Percentiles rank a stretch among this genome's conserved stretches.
Evolutionary conservation across 805 yeast genomes (phyloP).

Genomic region (Metschnikowia picachoensis): DNA sequence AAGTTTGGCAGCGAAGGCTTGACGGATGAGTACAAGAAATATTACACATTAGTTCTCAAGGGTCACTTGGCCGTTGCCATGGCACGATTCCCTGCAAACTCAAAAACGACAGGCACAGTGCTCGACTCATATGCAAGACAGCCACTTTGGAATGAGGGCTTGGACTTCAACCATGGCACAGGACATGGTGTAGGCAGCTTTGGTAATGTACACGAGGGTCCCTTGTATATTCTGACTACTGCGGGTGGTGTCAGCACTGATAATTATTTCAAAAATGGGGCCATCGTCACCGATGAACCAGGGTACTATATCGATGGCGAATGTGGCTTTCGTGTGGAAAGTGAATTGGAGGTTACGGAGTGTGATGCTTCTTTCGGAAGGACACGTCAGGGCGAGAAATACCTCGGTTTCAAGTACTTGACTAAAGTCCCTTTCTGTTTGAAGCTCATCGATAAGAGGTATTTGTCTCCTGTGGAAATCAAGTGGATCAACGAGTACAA

Average conservation of each 20-base stretch:
- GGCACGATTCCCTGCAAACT: constrained; percentile 63
- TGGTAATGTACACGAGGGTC: constrained; percentile 92
- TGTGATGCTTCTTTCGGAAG: constrained; percentile 34
- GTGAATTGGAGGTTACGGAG: constrained; percentile 63
- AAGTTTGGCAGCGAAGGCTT: constrained; percentile 48
- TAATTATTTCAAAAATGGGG: constrained; percentile 50
- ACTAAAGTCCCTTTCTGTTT: constrained; percentile 41
- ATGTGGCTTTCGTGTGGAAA: constrained; percentile 87
- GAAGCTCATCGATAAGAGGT: constrained; percentile 32
- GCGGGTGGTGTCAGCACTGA: constrained; percentile 49
- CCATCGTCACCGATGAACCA: constrained; percentile 86
- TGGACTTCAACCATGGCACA: constrained; percentile 90
- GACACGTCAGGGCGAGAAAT: constrained; percentile 26
- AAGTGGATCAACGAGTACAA: constrained; percentile 41
- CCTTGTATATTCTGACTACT: constrained; percentile 71
- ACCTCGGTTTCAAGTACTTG: constrained; percentile 37
- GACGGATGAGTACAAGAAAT: constrained; percentile 48
- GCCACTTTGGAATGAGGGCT: constrained; percentile 74
- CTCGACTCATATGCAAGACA: constrained; percentile 83
- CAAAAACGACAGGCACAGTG: constrained; percentile 65
- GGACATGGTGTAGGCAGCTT: constrained; percentile 97
- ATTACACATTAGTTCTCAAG: constrained; percentile 82
- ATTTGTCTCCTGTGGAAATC: constrained; percentile 28
- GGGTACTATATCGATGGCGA: constrained; percentile 90
- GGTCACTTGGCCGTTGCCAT: constrained; percentile 87